Percentiles rank a stretch among this genome's conserved stretches.
These are phyloP conservation scores for Penicillium argentinense DNA, from an alignment of 495 filamentous ascomycete species.

Conservation along the genomic window DNA sequence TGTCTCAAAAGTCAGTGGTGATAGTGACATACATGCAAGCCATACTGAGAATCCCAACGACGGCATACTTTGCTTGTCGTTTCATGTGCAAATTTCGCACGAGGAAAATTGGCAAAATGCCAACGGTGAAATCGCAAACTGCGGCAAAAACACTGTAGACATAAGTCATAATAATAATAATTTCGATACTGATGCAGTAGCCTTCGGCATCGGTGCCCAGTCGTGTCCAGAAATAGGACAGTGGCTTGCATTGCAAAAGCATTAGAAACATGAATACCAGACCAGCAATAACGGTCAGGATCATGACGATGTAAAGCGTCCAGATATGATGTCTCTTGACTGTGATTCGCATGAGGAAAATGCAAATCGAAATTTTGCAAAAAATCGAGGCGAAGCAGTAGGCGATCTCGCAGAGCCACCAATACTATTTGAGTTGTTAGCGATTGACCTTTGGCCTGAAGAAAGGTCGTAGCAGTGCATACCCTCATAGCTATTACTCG, in stretches of 20 bases:
- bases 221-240: conserved; percentile 42
- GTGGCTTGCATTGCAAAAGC: conserved; percentile 44
- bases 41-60: conserved; percentile 44
- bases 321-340: conserved; percentile 34
- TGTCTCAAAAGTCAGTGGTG: background rate
- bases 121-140: conserved; percentile 44
- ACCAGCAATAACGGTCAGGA: conserved; percentile 32
- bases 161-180: conserved; percentile 41
- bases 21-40: conserved; percentile 40
- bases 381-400: conserved; percentile 43
- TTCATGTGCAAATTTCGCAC: conserved; percentile 40
- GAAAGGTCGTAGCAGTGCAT: background rate
- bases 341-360: conserved; percentile 49
- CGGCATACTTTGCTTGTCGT: conserved; percentile 35
- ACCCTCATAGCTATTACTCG: conserved; percentile 42
- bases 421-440: conserved; percentile 24
- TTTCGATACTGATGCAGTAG: conserved; percentile 36
- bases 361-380: conserved; percentile 45
- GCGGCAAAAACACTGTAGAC: conserved; percentile 43
- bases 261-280: conserved; percentile 43
- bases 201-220: conserved; percentile 32
- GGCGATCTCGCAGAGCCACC: conserved; percentile 45
- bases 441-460: background rate
- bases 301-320: conserved; percentile 39
- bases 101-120: conserved; percentile 39